phyloP scores from a whole-genome alignment of 2,329 filamentous ascomycete genomes.

The Dryadomyces quercivorus region DNA sequence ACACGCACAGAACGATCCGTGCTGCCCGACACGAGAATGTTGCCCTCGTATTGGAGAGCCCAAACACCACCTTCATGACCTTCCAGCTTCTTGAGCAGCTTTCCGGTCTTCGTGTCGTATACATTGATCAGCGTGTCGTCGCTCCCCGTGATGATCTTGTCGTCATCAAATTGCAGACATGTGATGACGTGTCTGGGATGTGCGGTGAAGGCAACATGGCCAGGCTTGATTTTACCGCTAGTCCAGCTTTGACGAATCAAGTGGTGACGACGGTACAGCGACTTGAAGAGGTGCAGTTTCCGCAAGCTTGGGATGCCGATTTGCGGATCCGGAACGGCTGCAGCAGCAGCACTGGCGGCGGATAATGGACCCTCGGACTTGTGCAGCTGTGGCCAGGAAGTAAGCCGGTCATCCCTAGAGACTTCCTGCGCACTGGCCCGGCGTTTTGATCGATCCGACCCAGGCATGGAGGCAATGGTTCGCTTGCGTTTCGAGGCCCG shows the following conservation, averaged over 20 bases:
- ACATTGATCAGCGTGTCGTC: constrained; percentile 97
- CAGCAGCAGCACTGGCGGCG: constrained; percentile 71
- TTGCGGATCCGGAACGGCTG: constrained; percentile 70
- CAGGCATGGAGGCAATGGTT: constrained; percentile 29
- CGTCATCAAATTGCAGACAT: constrained; percentile 91
- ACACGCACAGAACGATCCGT: constrained; percentile 98
- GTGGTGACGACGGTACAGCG: constrained; percentile 83
- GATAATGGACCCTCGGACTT: constrained; percentile 74
- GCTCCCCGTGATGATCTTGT: constrained; percentile 95
- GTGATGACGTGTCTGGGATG: constrained; percentile 95
- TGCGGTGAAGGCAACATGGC: constrained; percentile 90
- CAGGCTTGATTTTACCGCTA: constrained; percentile 67
- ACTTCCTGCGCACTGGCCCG: constrained; percentile 36
- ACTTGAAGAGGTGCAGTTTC: constrained; percentile 88
- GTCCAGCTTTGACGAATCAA: constrained; percentile 92
- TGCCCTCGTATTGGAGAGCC: constrained; percentile 93
- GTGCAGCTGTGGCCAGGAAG: constrained; percentile 31
- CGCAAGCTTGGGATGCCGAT: constrained; percentile 68
- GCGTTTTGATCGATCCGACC: constrained; percentile 40
- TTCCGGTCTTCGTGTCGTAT: constrained; percentile 92
- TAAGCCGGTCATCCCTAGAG: constrained; percentile 28
- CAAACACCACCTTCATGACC: constrained; percentile 96
- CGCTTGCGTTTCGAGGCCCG: constrained; percentile 47
- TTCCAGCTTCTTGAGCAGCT: constrained; percentile 68
- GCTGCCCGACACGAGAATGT: constrained; percentile 87